phyloP scores from a whole-genome alignment of 768 basidiomycete genomes.

The Trametes villosa region DNA sequence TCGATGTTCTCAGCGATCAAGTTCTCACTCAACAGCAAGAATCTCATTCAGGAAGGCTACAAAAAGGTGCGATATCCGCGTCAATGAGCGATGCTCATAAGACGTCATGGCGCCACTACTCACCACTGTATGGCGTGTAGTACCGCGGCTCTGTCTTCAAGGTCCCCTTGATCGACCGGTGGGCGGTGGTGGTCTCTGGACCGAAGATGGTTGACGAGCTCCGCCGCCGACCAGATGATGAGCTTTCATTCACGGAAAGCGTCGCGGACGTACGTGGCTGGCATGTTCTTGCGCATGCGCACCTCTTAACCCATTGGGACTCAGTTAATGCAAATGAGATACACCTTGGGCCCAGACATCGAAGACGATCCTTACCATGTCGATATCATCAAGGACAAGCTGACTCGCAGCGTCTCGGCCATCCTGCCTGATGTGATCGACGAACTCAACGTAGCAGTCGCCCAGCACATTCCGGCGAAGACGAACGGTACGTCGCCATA shows the following conservation, averaged over 20 bases:
- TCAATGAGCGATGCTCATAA: too few species aligned
- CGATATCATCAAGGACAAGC: slow-evolving; percentile 28
- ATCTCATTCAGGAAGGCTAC: slow-evolving; percentile 43
- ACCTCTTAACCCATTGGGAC: neutral
- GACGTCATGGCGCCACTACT: neutral
- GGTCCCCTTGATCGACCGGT: slow-evolving; percentile 46
- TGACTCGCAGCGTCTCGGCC: slow-evolving; percentile 30
- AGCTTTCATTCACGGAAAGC: slow-evolving; percentile 46
- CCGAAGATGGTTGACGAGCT: slow-evolving; percentile 54
- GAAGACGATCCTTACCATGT: slow-evolving; percentile 27
- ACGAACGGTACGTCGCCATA: slow-evolving; percentile 17
- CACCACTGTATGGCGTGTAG: slow-evolving; percentile 12
- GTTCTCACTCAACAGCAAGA: slow-evolving; percentile 36
- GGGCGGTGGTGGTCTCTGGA: slow-evolving; percentile 50
- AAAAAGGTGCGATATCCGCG: slow-evolving; percentile 35
- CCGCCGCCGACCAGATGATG: slow-evolving; percentile 48
- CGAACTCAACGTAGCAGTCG: slow-evolving; percentile 29
- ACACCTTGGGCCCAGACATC: slow-evolving; percentile 37
- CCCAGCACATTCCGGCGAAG: slow-evolving; percentile 35
- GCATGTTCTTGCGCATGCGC: neutral
- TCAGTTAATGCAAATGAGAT: slow-evolving; percentile 34
- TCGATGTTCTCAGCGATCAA: slow-evolving; percentile 38
- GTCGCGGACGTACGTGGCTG: slow-evolving; percentile 42
- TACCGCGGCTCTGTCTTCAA: slow-evolving; percentile 41
- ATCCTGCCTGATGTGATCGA: slow-evolving; percentile 30